phyloP scores from a whole-genome alignment of 164 flowering plant genomes.

The Dillenia turbinata region DNA sequence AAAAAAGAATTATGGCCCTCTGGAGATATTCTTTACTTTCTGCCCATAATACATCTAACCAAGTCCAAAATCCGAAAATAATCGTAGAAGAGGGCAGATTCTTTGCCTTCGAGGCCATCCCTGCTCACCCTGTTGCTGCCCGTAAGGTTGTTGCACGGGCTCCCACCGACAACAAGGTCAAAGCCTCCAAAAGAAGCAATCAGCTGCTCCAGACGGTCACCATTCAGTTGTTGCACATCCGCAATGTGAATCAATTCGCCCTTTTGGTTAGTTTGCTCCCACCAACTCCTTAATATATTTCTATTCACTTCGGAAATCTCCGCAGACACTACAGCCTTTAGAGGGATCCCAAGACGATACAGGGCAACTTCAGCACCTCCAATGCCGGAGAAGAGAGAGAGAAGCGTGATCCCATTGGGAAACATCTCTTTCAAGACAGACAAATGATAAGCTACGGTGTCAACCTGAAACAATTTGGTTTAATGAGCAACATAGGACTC shows the following conservation, averaged over 20 bases:
- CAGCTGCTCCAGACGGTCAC: constrained; percentile 37
- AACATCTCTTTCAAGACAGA: constrained; percentile 65
- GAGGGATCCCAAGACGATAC: constrained; percentile 71
- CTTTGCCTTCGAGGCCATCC: constrained; percentile 84
- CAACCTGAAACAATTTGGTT: constrained; percentile 42
- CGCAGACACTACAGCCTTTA: constrained; percentile 78
- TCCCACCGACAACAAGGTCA: constrained; percentile 79
- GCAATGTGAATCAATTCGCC: constrained; percentile 50
- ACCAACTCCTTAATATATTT: constrained; percentile 66
- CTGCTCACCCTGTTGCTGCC: constrained; percentile 75
- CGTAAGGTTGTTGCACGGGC: constrained; percentile 86
- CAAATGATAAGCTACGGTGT: constrained; percentile 87
- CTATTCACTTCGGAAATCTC: constrained; percentile 77
- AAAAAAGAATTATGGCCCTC: too few relatives aligned
- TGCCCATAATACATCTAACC: constrained; percentile 42
- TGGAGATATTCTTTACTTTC: constrained; percentile 11
- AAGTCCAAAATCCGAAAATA: constrained; percentile 60
- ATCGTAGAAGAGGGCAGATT: constrained; percentile 73
- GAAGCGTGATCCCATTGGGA: constrained; percentile 61
- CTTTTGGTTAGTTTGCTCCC: constrained; percentile 86
- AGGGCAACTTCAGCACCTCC: constrained; percentile 96
- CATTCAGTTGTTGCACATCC: constrained; percentile 51
- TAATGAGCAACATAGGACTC: not conserved
- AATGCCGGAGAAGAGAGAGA: constrained; percentile 86
- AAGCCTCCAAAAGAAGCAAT: constrained; percentile 57